Percentiles rank a stretch among this genome's conserved stretches.
Conservation (phyloP, 23 red algal species). For the Gracilariopsis chorda region DNA sequence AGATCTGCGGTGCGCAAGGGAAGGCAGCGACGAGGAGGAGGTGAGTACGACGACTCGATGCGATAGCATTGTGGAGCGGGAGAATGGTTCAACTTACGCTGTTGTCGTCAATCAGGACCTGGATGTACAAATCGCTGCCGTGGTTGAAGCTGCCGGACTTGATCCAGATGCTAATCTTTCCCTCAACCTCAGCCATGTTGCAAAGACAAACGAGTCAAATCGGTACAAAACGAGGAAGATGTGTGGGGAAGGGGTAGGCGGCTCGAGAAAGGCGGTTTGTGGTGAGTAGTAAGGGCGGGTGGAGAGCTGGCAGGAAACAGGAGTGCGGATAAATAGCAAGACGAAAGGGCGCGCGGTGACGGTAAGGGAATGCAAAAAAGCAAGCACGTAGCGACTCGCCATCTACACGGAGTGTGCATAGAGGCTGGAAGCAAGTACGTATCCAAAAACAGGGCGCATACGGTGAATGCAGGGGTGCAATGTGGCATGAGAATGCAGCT, state of each 20-base stretch:
- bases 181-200: slow-evolving; percentile 21
- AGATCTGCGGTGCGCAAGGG: neutral
- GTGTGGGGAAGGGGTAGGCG: neutral
- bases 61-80: neutral
- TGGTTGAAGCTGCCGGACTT: slow-evolving; percentile 46
- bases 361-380: neutral
- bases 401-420: too few species aligned
- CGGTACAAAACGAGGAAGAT: too few species aligned
- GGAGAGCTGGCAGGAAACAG: too few species aligned
- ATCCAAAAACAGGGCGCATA: too few species aligned
- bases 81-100: slow-evolving; percentile 9
- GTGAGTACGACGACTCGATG: neutral
- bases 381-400: neutral
- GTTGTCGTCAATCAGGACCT: slow-evolving; percentile 52
- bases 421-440: too few species aligned
- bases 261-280: too few species aligned
- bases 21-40: neutral
- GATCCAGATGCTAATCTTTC: slow-evolving; percentile 71
- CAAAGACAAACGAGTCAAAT: too few species aligned
- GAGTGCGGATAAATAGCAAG: too few species aligned
- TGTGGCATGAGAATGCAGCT: too few species aligned
- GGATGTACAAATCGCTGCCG: slow-evolving; percentile 52
- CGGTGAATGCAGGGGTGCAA: too few species aligned
- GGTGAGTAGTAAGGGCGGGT: too few species aligned
- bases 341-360: neutral